A percentile compares a stretch with the other conserved stretches of the same genome.
These are phyloP conservation scores for Lachnellula occidentalis DNA, from an alignment of 2,329 filamentous ascomycete species.

Conservation along the genomic window DNA sequence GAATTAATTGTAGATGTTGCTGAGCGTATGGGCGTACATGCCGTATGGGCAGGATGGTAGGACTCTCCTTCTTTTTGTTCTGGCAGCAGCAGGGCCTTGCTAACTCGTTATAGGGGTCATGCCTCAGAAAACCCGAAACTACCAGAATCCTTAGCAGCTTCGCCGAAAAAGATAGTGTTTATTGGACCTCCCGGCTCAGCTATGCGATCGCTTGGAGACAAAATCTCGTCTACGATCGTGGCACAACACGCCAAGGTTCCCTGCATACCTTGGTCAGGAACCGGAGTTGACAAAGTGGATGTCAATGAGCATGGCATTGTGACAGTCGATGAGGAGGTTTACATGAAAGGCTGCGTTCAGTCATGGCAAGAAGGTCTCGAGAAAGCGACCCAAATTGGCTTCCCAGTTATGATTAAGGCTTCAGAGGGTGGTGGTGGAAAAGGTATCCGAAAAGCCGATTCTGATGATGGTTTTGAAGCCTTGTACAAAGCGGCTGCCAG, in stretches of 20 bases:
- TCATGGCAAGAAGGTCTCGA: slow-evolving; percentile 85
- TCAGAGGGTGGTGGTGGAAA: slow-evolving; percentile 98
- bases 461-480: slow-evolving; percentile 75
- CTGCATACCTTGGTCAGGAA: slow-evolving; percentile 99
- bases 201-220: slow-evolving; percentile 98
- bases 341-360: slow-evolving; percentile 84
- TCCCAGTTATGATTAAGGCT: slow-evolving; percentile 99
- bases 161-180: slow-evolving; percentile 98
- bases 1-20: slow-evolving; percentile 98
- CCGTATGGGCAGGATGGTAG: slow-evolving; percentile 98
- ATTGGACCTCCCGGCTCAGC: slow-evolving; percentile 96
- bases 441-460: slow-evolving; percentile 92
- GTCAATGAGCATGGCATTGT: slow-evolving; percentile 82
- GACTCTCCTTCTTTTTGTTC: slow-evolving; percentile 28
- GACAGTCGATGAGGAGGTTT: slow-evolving; percentile 80
- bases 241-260: slow-evolving; percentile 94
- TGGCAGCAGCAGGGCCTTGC: background rate
- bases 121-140: slow-evolving; percentile 98
- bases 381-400: slow-evolving; percentile 86
- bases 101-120: slow-evolving; percentile 63
- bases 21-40: slow-evolving; percentile 96
- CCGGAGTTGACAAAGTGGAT: slow-evolving; percentile 75
- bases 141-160: slow-evolving; percentile 91
- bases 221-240: slow-evolving; percentile 98
- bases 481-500: slow-evolving; percentile 94